Evolutionary conservation across 2,329 filamentous ascomycete genomes (phyloP).

Genomic region (Phaeophleospora eucalypticola): DNA sequence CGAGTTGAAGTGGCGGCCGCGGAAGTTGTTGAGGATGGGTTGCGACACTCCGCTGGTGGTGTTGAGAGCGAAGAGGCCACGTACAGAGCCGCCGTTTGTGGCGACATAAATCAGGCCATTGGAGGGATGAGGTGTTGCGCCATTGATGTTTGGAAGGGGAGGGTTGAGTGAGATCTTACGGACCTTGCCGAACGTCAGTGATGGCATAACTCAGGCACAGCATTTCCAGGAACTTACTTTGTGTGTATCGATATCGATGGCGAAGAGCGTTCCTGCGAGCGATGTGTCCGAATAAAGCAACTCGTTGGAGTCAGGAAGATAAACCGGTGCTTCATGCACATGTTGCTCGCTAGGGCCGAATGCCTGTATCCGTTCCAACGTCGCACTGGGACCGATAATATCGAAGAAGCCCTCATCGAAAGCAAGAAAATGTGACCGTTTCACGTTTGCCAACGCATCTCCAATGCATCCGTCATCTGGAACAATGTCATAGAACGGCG

Average conservation of each 20-base stretch:
- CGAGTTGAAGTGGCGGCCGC: conserved; percentile 58
- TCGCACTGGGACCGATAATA: conserved; percentile 25
- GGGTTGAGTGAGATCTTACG: conserved; percentile 20
- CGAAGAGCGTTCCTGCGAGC: conserved; percentile 20
- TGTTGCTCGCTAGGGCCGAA: conserved; percentile 17
- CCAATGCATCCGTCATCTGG: conserved; percentile 15
- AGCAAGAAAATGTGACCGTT: conserved; percentile 23
- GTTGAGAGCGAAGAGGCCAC: conserved; percentile 20
- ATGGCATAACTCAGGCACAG: too few species aligned
- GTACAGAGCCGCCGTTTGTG: conserved; percentile 22
- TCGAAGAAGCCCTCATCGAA: conserved; percentile 26
- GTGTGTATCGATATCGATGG: conserved; percentile 22
- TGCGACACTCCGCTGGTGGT: conserved; percentile 17
- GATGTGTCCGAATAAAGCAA: conserved; percentile 27
- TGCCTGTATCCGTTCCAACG: conserved; percentile 21
- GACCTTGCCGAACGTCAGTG: too few species aligned
- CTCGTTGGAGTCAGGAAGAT: conserved; percentile 24
- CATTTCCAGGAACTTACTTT: too few species aligned
- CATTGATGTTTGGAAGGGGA: conserved; percentile 23
- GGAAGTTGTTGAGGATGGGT: conserved; percentile 54
- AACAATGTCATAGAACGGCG: conserved; percentile 17
- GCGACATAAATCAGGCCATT: conserved; percentile 22
- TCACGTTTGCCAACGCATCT: conserved; percentile 12
- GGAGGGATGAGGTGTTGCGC: conserved; percentile 22
- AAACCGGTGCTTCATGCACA: conserved; percentile 28